phyloP scores from a whole-genome alignment of 2,329 filamentous ascomycete species.

The Madurella fahalii region DNA sequence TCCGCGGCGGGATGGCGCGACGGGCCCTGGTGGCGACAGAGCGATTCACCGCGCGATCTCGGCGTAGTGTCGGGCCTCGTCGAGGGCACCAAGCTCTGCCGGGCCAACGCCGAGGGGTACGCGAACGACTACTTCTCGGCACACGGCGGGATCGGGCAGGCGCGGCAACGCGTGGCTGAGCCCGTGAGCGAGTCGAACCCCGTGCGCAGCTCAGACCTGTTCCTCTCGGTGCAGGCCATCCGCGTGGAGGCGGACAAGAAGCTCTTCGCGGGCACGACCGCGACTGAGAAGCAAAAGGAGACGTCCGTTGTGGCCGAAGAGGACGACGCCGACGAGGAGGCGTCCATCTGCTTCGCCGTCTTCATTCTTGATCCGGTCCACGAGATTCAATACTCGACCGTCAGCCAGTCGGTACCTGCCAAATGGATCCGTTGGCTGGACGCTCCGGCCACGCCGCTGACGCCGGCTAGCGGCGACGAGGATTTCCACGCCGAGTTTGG shows the following conservation, averaged over 20 bases:
- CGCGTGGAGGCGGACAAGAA: constrained; percentile 58
- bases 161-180: constrained; percentile 74
- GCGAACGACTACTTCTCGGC: constrained; percentile 77
- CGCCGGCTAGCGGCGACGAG: constrained; percentile 50
- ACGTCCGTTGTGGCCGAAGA: constrained; percentile 49
- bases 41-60: constrained; percentile 66
- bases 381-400: constrained; percentile 76
- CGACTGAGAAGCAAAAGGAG: constrained; percentile 52
- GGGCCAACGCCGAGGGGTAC: constrained; percentile 85
- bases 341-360: constrained; percentile 62
- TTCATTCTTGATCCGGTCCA: constrained; percentile 87
- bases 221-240: constrained; percentile 90
- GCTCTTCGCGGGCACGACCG: constrained; percentile 61
- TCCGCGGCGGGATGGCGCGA: constrained; percentile 74
- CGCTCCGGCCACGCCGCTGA: constrained; percentile 54
- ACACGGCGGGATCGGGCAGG: constrained; percentile 74
- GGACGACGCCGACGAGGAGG: constrained; percentile 53
- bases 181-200: constrained; percentile 80
- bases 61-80: constrained; percentile 74
- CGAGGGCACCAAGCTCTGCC: constrained; percentile 86
- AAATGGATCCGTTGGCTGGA: constrained; percentile 93
- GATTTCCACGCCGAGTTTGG: constrained; percentile 33
- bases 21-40: constrained; percentile 91
- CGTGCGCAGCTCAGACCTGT: constrained; percentile 88
- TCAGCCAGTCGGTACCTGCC: constrained; percentile 78